Evolutionary conservation across 139 green algal species (phyloP).

Genomic region (Picochlorum sp.): DNA sequence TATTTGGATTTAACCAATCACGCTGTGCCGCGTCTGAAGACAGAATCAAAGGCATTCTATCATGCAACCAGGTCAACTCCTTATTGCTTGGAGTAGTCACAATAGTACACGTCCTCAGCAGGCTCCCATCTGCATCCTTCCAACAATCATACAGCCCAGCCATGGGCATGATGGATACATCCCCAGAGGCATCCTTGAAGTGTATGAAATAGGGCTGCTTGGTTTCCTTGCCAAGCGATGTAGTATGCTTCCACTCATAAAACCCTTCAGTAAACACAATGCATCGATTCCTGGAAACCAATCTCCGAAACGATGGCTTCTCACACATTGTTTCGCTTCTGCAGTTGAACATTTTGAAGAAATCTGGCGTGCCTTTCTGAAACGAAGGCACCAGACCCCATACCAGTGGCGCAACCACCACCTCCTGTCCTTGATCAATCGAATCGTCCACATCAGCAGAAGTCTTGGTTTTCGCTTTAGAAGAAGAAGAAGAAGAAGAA

Average conservation of each 20-base stretch:
- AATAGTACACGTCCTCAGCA: slow-evolving; percentile 58
- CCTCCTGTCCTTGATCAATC: not conserved
- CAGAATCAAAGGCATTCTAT: slow-evolving; percentile 76
- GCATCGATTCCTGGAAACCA: slow-evolving; percentile 47
- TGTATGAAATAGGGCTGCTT: slow-evolving; percentile 75
- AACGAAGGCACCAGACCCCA: slow-evolving; percentile 75
- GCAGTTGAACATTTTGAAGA: slow-evolving; percentile 63
- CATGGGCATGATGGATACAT: slow-evolving; percentile 31
- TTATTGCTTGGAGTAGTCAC: slow-evolving; percentile 46
- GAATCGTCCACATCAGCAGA: no score
- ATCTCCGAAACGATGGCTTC: slow-evolving; percentile 55
- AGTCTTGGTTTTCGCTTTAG: no score
- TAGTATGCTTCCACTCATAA: slow-evolving; percentile 68
- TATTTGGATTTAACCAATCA: slow-evolving; percentile 32
- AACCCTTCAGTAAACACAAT: slow-evolving; percentile 67
- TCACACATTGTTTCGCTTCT: slow-evolving; percentile 46
- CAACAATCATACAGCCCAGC: slow-evolving; percentile 58
- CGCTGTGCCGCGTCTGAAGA: slow-evolving; percentile 16
- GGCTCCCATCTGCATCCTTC: slow-evolving; percentile 6
- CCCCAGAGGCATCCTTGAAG: slow-evolving; percentile 12
- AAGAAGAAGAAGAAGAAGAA: no score
- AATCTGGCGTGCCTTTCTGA: slow-evolving; percentile 52
- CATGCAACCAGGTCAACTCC: slow-evolving; percentile 63
- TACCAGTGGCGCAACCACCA: slow-evolving; percentile 48
- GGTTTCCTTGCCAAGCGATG: not conserved